Evolutionary conservation across 163 green algal genomes (phyloP).

Genomic region (Coccomyxa subellipsoidea): DNA sequence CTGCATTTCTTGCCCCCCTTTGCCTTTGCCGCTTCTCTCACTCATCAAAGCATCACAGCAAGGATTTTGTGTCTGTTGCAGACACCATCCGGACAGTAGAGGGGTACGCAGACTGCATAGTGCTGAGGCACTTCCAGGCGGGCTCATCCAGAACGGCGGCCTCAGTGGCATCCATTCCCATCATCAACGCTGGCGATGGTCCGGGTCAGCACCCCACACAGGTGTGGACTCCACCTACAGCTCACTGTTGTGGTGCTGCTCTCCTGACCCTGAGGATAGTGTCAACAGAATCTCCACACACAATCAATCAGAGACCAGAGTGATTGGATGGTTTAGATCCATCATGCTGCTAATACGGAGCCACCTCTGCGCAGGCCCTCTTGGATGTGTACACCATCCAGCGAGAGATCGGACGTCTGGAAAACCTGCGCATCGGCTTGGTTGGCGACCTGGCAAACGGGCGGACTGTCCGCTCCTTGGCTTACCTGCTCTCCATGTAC

Average conservation of each 20-base stretch:
- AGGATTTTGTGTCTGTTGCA: too few species aligned
- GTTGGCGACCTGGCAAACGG: constrained; percentile 96
- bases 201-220: constrained; percentile 97
- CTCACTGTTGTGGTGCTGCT: too few species aligned
- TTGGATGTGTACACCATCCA: constrained; percentile 98
- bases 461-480: constrained; percentile 85
- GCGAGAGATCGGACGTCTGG: constrained; percentile 85
- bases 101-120: constrained; percentile 93
- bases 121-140: constrained; percentile 92
- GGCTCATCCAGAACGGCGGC: constrained; percentile 79
- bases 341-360: background rate
- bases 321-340: background rate
- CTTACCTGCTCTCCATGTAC: constrained; percentile 84
- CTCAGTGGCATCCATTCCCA: constrained; percentile 73
- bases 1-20: too few species aligned
- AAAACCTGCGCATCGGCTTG: constrained; percentile 86
- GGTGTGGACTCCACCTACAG: too few species aligned
- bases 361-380: constrained; percentile 69
- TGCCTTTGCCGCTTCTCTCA: too few species aligned
- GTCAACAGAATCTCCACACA: too few species aligned
- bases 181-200: constrained; percentile 98
- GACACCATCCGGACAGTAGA: constrained; percentile 98
- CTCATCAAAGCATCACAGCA: too few species aligned
- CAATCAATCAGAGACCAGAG: too few species aligned
- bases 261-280: too few species aligned